These are phyloP conservation scores for Ampelomyces quisqualis DNA, from an alignment of 2,329 filamentous ascomycete genomes.

Conservation along the genomic window DNA sequence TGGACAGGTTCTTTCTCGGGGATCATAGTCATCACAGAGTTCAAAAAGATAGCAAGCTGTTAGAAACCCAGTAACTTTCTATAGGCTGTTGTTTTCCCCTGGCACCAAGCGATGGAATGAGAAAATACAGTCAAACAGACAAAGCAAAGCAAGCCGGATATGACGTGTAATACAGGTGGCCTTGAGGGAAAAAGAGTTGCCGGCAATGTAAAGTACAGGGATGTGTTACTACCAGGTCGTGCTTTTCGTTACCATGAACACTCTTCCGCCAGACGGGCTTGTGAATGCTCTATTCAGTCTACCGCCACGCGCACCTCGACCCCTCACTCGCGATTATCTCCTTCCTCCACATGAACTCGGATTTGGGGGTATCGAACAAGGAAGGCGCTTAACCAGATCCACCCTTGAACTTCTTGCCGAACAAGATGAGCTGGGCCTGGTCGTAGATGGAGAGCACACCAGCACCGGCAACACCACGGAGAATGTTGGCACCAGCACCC, in stretches of 20 bases:
- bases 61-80: slow-evolving; percentile 38
- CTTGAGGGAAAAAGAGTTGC: slow-evolving; percentile 35
- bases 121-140: slow-evolving; percentile 38
- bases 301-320: slow-evolving; percentile 31
- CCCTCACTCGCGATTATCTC: slow-evolving; percentile 37
- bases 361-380: slow-evolving; percentile 39
- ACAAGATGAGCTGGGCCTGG: slow-evolving; percentile 97
- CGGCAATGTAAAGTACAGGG: slow-evolving; percentile 48
- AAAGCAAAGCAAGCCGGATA: slow-evolving; percentile 44
- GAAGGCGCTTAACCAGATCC: slow-evolving; percentile 48
- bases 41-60: slow-evolving; percentile 10
- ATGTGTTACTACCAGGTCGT: slow-evolving; percentile 44
- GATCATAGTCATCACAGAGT: not conserved
- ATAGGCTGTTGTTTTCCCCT: slow-evolving; percentile 44
- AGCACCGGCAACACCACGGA: slow-evolving; percentile 99
- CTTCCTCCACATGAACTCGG: slow-evolving; percentile 40
- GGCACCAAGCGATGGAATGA: slow-evolving; percentile 41
- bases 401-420: slow-evolving; percentile 98
- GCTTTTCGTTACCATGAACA: slow-evolving; percentile 47
- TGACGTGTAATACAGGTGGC: slow-evolving; percentile 42
- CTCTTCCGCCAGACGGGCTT: slow-evolving; percentile 45
- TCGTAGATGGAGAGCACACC: slow-evolving; percentile 99
- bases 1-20: not conserved
- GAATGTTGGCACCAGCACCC: slow-evolving; percentile 99
- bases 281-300: slow-evolving; percentile 42